Base-by-base conservation (phyloP, 1,284 basidiomycete species). In the Cutaneotrichosporon cutaneum region DNA sequence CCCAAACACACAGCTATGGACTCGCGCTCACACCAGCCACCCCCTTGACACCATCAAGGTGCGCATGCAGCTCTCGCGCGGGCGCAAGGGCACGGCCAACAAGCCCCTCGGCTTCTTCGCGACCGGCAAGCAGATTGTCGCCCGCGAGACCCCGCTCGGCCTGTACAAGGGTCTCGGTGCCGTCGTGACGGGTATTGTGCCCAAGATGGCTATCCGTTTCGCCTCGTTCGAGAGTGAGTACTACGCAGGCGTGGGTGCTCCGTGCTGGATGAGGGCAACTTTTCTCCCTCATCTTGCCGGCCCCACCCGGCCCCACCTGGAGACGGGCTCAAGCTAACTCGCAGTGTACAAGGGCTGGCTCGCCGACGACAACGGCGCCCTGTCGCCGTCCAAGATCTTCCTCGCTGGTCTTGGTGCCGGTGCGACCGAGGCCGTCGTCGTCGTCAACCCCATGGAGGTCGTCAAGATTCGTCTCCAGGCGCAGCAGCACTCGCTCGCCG, bases 131-230 rank as follows among this genome's bases (percentile, higher is more conserved):
- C 87, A 90, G 79, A 99, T 99, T 68, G 87, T 94, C 33, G 86
- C 85, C 66, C 86, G 94, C 53, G 95, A 99, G 82, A 95, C 94
- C 5, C 91, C 92, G 0, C 85, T 98, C 21, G 96, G 96, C 18
- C 82, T 99, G 45, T 99, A 99, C 86, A 99, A 99, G 80, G 96
- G 94, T 73, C 86, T 99, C 47, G 95, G 95, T 44, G 95, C 95
- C n/a, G 95, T 99, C 39, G 83, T 96, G 24, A 90, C 92, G 13
- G 94, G 94, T 32, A 99, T 99, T 77, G 93, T 98, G 2, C 96
- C 96, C 5, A 99, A 99, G 83, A 99, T 99, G 96, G 94, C 94
- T 57, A 98, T 95, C 76, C 90, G 96, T 47, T 99, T 99, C 79
- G 94, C 96, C 44, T 92, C 90, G 77, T 99, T 99, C 77, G 95